phyloP scores from a whole-genome alignment of 371 early-diverging fungal genomes.

The Mucor ambiguus region DNA sequence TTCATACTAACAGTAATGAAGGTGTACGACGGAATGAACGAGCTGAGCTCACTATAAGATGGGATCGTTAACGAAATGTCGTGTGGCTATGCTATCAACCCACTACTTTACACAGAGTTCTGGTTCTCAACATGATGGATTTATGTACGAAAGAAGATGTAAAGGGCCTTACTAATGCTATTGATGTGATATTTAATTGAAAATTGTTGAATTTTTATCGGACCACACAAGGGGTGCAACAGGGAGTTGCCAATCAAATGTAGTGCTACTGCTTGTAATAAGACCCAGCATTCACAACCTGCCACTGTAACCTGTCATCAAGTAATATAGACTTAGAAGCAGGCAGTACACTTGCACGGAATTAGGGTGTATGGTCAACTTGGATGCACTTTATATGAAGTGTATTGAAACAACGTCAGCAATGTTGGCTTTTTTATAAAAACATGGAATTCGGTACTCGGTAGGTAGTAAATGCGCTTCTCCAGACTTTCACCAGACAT shows the following conservation, averaged over 20 bases:
- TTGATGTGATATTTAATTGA: neutral
- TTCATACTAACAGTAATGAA: conserved; percentile 7
- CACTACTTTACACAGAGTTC: conserved; percentile 5
- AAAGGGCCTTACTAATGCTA: neutral
- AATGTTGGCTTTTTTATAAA: too few relatives aligned
- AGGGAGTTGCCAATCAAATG: conserved; percentile 6
- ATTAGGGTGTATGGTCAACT: too few relatives aligned
- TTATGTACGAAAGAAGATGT: neutral
- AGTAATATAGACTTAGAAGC: neutral
- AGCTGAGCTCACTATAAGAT: conserved; percentile 7
- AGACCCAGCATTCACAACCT: neutral
- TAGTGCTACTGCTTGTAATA: neutral
- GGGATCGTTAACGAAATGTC: neutral
- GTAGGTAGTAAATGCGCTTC: too few relatives aligned
- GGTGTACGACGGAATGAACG: conserved; percentile 12
- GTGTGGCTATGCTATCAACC: too few relatives aligned
- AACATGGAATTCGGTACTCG: too few relatives aligned
- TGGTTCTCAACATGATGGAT: conserved; percentile 8
- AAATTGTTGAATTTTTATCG: neutral
- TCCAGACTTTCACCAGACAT: too few relatives aligned
- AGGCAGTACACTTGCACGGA: too few relatives aligned
- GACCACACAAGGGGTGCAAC: conserved; percentile 3
- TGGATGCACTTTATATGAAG: too few relatives aligned
- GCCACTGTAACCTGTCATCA: neutral
- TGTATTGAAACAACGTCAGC: too few relatives aligned